A percentile compares a stretch with the other conserved stretches of the same genome.
These are phyloP conservation scores for Prunus dulcis DNA, from an alignment of 306 rosid genomes.

Conservation along the genomic window DNA sequence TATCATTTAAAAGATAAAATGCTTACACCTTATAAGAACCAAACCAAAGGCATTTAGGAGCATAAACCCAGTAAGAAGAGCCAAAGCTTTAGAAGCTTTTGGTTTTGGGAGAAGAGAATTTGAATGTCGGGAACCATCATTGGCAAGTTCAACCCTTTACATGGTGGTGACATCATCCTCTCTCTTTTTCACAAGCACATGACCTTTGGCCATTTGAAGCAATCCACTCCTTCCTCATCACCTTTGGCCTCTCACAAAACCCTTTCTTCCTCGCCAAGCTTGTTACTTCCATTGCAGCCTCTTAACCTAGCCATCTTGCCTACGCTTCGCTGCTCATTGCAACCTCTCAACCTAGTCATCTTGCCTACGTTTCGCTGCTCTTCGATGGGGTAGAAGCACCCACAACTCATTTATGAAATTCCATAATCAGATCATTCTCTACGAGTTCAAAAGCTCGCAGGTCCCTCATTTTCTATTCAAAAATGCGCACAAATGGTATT, in stretches of 20 bases:
- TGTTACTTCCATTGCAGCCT: not conserved
- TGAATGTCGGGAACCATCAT: not conserved
- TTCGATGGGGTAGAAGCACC: slow-evolving; percentile 41
- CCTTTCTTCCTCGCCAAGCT: slow-evolving; percentile 4
- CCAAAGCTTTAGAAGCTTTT: not conserved
- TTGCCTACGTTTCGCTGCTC: slow-evolving; percentile 37
- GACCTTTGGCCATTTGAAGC: not conserved
- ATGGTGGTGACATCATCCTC: not conserved
- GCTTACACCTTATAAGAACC: no score
- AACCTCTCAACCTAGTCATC: not conserved
- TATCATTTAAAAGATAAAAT: no score
- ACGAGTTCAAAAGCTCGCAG: slow-evolving; percentile 22
- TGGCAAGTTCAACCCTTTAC: not conserved
- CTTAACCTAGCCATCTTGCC: slow-evolving; percentile 11
- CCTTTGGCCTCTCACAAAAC: slow-evolving; percentile 2
- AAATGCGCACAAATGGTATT: slow-evolving; percentile 36
- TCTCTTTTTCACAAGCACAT: not conserved
- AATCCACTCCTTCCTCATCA: slow-evolving; percentile 1
- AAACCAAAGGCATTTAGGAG: no score
- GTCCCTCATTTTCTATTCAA: slow-evolving; percentile 38
- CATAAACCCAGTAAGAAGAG: not conserved
- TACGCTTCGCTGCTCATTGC: slow-evolving; percentile 34
- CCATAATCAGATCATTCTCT: slow-evolving; percentile 46
- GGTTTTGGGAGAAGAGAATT: not conserved
- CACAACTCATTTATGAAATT: slow-evolving; percentile 54